These are phyloP conservation scores for Cercospora sojina DNA, from an alignment of 2,329 filamentous ascomycete genomes.

Conservation along the genomic window DNA sequence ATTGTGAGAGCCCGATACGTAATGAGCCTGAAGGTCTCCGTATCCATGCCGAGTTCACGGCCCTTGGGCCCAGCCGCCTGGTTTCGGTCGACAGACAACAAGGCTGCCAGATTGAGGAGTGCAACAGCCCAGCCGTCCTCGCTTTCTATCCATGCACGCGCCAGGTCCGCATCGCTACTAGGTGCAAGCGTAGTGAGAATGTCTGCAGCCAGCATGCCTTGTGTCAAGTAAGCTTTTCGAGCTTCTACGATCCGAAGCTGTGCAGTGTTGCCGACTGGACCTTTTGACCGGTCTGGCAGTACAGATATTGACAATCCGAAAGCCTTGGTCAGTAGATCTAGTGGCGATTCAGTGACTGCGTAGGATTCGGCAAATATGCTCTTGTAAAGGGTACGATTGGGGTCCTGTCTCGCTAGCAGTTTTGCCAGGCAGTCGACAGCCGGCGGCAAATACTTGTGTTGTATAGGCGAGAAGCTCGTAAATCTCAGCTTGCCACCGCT, in stretches of 20 bases:
- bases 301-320: constrained; percentile 86
- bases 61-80: constrained; percentile 21
- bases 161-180: constrained; percentile 53
- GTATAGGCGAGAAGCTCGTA: constrained; percentile 71
- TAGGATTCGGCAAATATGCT: constrained; percentile 71
- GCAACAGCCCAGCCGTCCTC: constrained; percentile 81
- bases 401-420: constrained; percentile 86
- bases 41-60: constrained; percentile 32
- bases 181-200: constrained; percentile 72
- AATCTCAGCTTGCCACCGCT: constrained; percentile 62
- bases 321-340: constrained; percentile 79
- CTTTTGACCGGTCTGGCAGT: constrained; percentile 69
- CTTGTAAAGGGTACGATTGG: constrained; percentile 82
- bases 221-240: constrained; percentile 85
- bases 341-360: constrained; percentile 51
- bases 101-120: constrained; percentile 71
- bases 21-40: constrained; percentile 37
- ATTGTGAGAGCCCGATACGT: constrained; percentile 49
- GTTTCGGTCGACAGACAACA: constrained; percentile 63
- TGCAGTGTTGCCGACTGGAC: constrained; percentile 45
- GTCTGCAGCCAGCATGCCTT: constrained; percentile 85
- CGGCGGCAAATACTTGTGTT: constrained; percentile 84
- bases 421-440: constrained; percentile 91
- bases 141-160: constrained; percentile 77
- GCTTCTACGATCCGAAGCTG: constrained; percentile 69